Conservation (phyloP, 345 rosid species). For the Melastoma malabathricum region DNA sequence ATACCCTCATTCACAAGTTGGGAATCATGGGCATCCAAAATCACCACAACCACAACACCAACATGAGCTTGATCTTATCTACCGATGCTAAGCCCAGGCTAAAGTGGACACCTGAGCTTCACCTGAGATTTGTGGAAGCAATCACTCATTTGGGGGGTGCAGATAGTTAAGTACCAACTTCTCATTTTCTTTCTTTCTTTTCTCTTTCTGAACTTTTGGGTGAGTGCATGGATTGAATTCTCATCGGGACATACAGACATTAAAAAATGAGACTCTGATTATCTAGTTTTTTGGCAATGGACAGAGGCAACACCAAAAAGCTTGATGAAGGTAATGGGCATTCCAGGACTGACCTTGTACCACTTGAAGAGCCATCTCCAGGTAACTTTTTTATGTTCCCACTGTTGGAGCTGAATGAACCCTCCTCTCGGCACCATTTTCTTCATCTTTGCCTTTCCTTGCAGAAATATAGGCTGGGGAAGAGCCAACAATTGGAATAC, state of each 20-base stretch:
- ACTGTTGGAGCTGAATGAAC: background rate
- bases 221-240: background rate
- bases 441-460: constrained; percentile 8
- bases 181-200: background rate
- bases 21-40: constrained; percentile 26
- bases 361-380: constrained; percentile 96
- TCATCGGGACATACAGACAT: too few species aligned
- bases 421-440: too few species aligned
- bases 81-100: constrained; percentile 93
- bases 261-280: background rate
- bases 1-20: constrained; percentile 8
- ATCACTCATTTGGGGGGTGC: constrained; percentile 80
- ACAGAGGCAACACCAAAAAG: constrained; percentile 95
- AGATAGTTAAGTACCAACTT: constrained; percentile 40
- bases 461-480: constrained; percentile 89
- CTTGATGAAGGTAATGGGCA: constrained; percentile 70
- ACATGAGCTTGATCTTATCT: constrained; percentile 65
- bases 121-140: constrained; percentile 67
- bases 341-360: constrained; percentile 83
- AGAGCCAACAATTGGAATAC: constrained; percentile 37
- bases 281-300: constrained; percentile 10
- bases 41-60: constrained; percentile 19
- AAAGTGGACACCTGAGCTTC: constrained; percentile 94
- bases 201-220: background rate
- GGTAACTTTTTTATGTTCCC: constrained; percentile 19